Percentiles rank a stretch among this genome's conserved stretches.
Evolutionary conservation across 1,284 basidiomycete genomes (phyloP).

Genomic region (Puccinia polysora): DNA sequence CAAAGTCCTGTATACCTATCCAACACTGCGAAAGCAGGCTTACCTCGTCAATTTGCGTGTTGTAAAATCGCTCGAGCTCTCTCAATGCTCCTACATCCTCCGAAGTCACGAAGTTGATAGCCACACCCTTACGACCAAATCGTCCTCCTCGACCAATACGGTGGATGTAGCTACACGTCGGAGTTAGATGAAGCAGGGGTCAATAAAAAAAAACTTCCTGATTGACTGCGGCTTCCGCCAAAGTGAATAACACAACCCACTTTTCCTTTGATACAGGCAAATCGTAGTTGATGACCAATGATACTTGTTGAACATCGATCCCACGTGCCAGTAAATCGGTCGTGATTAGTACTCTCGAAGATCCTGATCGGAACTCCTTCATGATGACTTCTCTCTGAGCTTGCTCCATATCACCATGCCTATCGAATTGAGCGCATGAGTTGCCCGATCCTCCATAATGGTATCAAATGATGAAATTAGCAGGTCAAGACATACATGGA

Average conservation of each 20-base stretch:
- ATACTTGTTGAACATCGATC: slow-evolving; percentile 97
- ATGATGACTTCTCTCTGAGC: slow-evolving; percentile 98
- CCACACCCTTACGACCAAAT: slow-evolving; percentile 82
- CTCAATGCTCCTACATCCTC: slow-evolving; percentile 34
- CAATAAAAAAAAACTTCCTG: not conserved
- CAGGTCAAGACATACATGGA: slow-evolving; percentile 59
- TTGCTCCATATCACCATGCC: slow-evolving; percentile 96
- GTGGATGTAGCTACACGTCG: slow-evolving; percentile 90
- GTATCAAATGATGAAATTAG: too few relatives aligned
- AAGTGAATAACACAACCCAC: not conserved
- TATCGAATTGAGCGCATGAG: slow-evolving; percentile 50
- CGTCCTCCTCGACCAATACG: slow-evolving; percentile 92
- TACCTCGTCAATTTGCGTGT: slow-evolving; percentile 43
- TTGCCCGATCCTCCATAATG: too few relatives aligned
- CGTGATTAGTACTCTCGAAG: slow-evolving; percentile 90
- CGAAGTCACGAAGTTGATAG: slow-evolving; percentile 45
- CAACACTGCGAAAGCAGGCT: not conserved
- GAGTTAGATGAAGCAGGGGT: not conserved
- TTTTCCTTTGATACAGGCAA: slow-evolving; percentile 59
- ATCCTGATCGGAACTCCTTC: slow-evolving; percentile 93
- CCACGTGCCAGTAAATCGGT: slow-evolving; percentile 98
- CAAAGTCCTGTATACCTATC: not conserved
- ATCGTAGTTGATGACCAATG: slow-evolving; percentile 96
- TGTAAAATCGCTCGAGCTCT: slow-evolving; percentile 41
- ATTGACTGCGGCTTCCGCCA: too few relatives aligned